Evolutionary conservation across 1,284 basidiomycete species (phyloP).

Genomic region (Ustilago cynodontis): DNA sequence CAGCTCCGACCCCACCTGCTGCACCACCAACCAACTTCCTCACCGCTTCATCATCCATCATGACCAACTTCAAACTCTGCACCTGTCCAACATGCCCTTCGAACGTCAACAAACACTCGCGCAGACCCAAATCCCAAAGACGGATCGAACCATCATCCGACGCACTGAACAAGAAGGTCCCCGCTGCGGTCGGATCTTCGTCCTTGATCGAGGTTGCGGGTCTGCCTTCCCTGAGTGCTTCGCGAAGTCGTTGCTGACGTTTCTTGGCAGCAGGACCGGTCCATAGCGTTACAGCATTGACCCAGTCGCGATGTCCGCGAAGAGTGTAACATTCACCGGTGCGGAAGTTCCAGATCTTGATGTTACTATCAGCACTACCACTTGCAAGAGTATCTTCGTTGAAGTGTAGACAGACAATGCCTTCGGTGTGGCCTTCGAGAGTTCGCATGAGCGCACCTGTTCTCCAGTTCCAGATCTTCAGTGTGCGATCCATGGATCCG

Average conservation of each 20-base stretch:
- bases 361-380: slow-evolving; percentile 67
- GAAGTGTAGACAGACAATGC: slow-evolving; percentile 91
- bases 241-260: slow-evolving; percentile 31
- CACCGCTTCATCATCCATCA: slow-evolving; percentile 70
- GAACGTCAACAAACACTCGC: slow-evolving; percentile 86
- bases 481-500: slow-evolving; percentile 93
- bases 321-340: slow-evolving; percentile 92
- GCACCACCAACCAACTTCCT: slow-evolving; percentile 58
- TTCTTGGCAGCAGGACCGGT: slow-evolving; percentile 75
- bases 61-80: slow-evolving; percentile 86
- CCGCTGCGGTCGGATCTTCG: slow-evolving; percentile 42
- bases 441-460: slow-evolving; percentile 89
- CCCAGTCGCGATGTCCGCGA: slow-evolving; percentile 94
- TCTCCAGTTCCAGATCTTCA: slow-evolving; percentile 98
- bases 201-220: slow-evolving; percentile 73
- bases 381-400: slow-evolving; percentile 88
- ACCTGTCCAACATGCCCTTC: slow-evolving; percentile 94
- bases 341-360: slow-evolving; percentile 85
- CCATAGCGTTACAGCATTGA: slow-evolving; percentile 95
- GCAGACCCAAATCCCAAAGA: slow-evolving; percentile 88
- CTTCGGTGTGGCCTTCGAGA: slow-evolving; percentile 88
- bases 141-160: slow-evolving; percentile 94
- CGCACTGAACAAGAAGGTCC: slow-evolving; percentile 82
- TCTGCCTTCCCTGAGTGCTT: slow-evolving; percentile 41
- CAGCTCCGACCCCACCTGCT: slow-evolving; percentile 63